These are phyloP conservation scores for Trametes cinnabarina DNA, from an alignment of 768 basidiomycete genomes.

Conservation along the genomic window DNA sequence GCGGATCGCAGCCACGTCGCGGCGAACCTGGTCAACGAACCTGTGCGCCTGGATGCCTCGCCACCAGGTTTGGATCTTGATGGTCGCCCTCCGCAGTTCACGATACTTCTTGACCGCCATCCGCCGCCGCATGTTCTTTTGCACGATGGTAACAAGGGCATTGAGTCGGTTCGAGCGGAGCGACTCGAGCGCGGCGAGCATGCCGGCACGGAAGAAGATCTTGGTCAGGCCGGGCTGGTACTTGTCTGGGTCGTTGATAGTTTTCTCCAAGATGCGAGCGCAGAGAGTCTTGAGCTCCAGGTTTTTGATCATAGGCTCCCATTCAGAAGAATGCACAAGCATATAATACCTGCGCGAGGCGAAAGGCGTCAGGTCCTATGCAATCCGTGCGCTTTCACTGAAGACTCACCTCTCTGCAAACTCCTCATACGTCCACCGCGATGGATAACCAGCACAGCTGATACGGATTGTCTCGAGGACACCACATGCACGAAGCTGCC, in stretches of 20 bases:
- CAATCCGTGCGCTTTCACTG: background rate
- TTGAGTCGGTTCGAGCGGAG: constrained; percentile 87
- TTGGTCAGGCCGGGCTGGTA: constrained; percentile 97
- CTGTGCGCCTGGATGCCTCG: constrained; percentile 77
- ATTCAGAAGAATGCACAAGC: constrained; percentile 84
- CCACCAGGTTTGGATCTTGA: constrained; percentile 94
- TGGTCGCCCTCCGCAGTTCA: constrained; percentile 64
- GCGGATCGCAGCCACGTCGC: constrained; percentile 69
- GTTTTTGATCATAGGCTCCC: constrained; percentile 82
- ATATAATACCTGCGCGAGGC: constrained; percentile 79
- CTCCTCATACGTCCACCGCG: constrained; percentile 97
- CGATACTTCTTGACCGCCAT: constrained; percentile 83
- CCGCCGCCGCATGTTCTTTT: constrained; percentile 92
- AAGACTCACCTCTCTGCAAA: constrained; percentile 87
- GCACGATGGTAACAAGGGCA: constrained; percentile 88
- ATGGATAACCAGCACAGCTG: constrained; percentile 98
- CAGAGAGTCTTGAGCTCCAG: constrained; percentile 82
- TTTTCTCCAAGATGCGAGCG: constrained; percentile 76
- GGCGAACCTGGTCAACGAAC: constrained; percentile 67
- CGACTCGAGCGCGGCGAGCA: constrained; percentile 94
- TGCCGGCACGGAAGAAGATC: constrained; percentile 99
- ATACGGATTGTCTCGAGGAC: constrained; percentile 98
- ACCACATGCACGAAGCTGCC: constrained; percentile 96
- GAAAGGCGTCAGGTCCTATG: constrained; percentile 8
- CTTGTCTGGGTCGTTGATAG: constrained; percentile 92